Evolutionary conservation across 2,329 filamentous ascomycete genomes (phyloP), one percentile per base, ranked within the genome.

Genomic region (Celoporthe dispersa): DNA sequence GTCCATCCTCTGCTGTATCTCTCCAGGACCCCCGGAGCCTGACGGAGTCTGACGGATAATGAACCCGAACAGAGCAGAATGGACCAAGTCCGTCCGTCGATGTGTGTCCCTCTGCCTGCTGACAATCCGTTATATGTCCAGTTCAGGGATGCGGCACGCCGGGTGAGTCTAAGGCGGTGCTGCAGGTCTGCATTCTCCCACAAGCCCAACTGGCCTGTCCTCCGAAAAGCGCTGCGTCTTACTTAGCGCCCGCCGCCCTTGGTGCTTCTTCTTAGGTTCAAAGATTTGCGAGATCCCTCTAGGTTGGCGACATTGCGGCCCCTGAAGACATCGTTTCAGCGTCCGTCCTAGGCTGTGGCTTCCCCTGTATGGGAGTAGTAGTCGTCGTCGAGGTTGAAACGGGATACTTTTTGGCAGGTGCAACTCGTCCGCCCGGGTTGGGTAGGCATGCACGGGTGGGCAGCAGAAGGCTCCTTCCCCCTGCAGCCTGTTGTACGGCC

Each of bases 1-100:
- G 19, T 64, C 28, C 62, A 64, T 64, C 39, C 25, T 64, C 39
- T 33, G 41, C 5, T 64, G 19, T 48, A 12, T 51, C 35, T 48
- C 28, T 64, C 5, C 53, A 33, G 53, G 16, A 31, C 28, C 16
- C n/a, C 53, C 28, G 53, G 14, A 57, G 25, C 53, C 53, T 31
- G 53, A 19, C 28, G 53, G 16, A 28, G 14, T 2, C 25, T 28
- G 25, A 28, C 53, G 25, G 14, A 33, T 8, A 7, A 11, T 5
- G 28, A 19, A 28, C 14, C 25, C 25, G 7, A 31, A 31, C 12
- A 57, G 53, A 57, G 53, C 28, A 31, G 11, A 33, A 19, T 16
- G 53, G 28, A 31, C 11, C n/a, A 31, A 31, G 25, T 16, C 14
- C 25, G 25, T 28, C 51, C 14, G 53, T 57, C 53, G 12, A 57